These are phyloP conservation scores for Xylaria flabelliformis DNA, from an alignment of 495 filamentous ascomycete species.

Conservation along the genomic window DNA sequence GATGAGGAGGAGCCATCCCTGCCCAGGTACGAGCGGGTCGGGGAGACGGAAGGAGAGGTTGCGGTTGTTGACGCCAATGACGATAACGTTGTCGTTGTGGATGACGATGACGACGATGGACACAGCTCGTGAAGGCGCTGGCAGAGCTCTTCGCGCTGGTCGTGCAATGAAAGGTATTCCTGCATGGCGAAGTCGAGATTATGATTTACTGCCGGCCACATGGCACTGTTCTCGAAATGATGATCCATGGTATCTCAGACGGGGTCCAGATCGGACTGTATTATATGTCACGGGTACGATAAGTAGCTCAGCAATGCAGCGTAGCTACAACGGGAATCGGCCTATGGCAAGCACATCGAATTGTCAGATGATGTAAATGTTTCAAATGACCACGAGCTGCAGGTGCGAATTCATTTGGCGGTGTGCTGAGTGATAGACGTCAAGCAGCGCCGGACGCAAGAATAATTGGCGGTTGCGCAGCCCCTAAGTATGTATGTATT, in stretches of 20 bases:
- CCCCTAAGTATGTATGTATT: not conserved
- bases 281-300: not conserved
- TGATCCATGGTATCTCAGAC: conserved; percentile 1
- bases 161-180: conserved; percentile 61
- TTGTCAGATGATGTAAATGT: not conserved
- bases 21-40: conserved; percentile 36
- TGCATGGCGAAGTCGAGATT: conserved; percentile 56
- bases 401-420: conserved; percentile 7
- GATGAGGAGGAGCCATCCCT: conserved; percentile 31
- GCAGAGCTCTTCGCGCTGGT: conserved; percentile 60
- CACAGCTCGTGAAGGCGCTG: conserved; percentile 57
- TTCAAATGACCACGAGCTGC: not conserved
- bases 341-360: conserved; percentile 16
- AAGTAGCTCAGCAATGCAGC: not conserved
- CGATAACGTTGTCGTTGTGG: conserved; percentile 41
- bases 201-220: conserved; percentile 3
- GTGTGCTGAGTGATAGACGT: conserved; percentile 8
- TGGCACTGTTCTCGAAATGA: conserved; percentile 5
- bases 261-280: not conserved
- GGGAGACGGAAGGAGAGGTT: conserved; percentile 47
- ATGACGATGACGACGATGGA: conserved; percentile 40
- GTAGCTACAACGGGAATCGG: not conserved
- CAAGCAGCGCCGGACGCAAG: not conserved
- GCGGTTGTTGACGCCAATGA: conserved; percentile 40
- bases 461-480: not conserved